A percentile compares a stretch with the other conserved stretches of the same genome.
These are phyloP conservation scores for Hymenoscyphus repandus DNA, from an alignment of 2,329 filamentous ascomycete genomes.

Conservation along the genomic window DNA sequence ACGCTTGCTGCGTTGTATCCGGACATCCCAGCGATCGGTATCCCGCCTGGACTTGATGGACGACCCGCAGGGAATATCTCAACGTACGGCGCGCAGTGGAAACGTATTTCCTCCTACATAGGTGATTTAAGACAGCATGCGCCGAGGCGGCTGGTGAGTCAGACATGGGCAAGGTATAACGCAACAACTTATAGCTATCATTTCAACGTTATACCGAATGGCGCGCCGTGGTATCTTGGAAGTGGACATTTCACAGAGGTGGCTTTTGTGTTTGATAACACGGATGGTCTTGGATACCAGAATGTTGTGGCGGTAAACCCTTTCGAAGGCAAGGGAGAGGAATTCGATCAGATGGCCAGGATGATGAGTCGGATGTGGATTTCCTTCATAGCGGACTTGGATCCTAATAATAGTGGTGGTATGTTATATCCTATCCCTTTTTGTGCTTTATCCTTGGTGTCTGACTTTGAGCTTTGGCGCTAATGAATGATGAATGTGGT, in stretches of 20 bases:
- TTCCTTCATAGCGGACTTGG: conserved; percentile 17
- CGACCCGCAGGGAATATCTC: conserved; percentile 24
- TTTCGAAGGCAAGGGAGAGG: conserved; percentile 16
- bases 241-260: conserved; percentile 49
- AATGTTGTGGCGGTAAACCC: conserved; percentile 14
- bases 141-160: conserved; percentile 46
- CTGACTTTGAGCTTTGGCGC: neutral
- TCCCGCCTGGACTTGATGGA: conserved; percentile 34
- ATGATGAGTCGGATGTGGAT: conserved; percentile 24
- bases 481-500: neutral
- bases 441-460: neutral
- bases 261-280: conserved; percentile 33
- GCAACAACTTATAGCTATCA: conserved; percentile 54
- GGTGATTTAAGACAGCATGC: conserved; percentile 54
- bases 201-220: conserved; percentile 51
- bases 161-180: conserved; percentile 44
- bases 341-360: conserved; percentile 12
- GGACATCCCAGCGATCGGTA: conserved; percentile 42
- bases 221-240: conserved; percentile 36
- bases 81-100: conserved; percentile 43
- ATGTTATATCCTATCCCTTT: conserved; percentile 3
- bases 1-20: conserved; percentile 44
- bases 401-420: conserved; percentile 23
- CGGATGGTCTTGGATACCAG: conserved; percentile 24
- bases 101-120: conserved; percentile 47